Evolutionary conservation across 2,329 filamentous ascomycete genomes (phyloP).

Genomic region (Fonsecaea multimorphosa): DNA sequence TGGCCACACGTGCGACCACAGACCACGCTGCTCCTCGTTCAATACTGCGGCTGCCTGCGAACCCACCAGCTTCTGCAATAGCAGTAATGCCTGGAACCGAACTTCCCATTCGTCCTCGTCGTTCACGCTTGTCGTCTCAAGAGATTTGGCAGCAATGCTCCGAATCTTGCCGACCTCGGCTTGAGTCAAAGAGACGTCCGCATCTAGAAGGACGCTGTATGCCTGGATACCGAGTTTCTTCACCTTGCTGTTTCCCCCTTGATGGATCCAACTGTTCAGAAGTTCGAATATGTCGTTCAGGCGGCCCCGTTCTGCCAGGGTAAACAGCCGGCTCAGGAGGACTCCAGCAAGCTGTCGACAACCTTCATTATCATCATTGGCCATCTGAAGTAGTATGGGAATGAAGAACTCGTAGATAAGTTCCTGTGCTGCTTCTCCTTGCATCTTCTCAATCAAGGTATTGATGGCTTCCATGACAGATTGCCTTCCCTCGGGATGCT

Average conservation of each 20-base stretch:
- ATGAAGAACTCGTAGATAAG: conserved; percentile 82
- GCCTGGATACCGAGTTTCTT: conserved; percentile 77
- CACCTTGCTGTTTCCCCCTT: conserved; percentile 73
- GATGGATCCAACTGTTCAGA: conserved; percentile 76
- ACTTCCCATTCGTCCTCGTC: conserved; percentile 68
- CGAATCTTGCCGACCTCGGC: conserved; percentile 43
- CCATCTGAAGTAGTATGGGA: conserved; percentile 80
- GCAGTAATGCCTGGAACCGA: conserved; percentile 73
- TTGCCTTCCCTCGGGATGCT: conserved; percentile 83
- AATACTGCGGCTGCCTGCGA: conserved; percentile 70
- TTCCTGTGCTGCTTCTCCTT: conserved; percentile 80
- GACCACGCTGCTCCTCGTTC: conserved; percentile 61
- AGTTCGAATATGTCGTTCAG: conserved; percentile 72
- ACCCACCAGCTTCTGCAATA: conserved; percentile 71
- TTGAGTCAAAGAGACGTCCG: conserved; percentile 66
- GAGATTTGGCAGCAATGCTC: conserved; percentile 21
- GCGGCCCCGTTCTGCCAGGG: conserved; percentile 74
- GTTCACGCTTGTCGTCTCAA: conserved; percentile 39
- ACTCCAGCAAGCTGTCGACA: conserved; percentile 82
- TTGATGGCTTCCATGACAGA: conserved; percentile 94
- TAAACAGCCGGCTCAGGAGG: conserved; percentile 80
- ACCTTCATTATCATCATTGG: conserved; percentile 85
- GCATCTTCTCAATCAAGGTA: conserved; percentile 82
- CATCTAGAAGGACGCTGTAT: conserved; percentile 83
- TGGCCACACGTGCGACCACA: conserved; percentile 74